Conservation (phyloP, 106 monocot genomes). For the Dactylorhiza incarnata region DNA sequence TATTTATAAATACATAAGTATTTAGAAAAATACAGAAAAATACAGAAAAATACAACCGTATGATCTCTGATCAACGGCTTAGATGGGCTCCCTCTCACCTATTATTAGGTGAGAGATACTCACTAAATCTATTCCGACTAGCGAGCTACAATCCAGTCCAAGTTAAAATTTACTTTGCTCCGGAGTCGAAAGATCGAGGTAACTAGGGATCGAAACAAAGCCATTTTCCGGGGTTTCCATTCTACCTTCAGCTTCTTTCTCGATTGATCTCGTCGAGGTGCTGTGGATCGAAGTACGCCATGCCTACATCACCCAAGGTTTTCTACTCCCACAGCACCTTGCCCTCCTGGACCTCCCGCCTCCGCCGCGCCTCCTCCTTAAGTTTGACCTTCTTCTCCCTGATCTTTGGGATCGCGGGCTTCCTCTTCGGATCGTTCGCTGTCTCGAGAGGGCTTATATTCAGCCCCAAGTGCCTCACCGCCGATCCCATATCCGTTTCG, state of each 20-base stretch:
- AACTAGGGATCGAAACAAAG: neutral
- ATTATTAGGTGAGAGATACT: too few relatives aligned
- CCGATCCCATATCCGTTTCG: conserved; percentile 49
- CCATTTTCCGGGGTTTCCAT: neutral
- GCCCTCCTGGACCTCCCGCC: conserved; percentile 17
- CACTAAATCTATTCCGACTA: too few relatives aligned
- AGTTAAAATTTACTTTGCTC: too few relatives aligned
- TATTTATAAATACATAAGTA: too few relatives aligned
- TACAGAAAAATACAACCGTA: too few relatives aligned
- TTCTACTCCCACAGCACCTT: conserved; percentile 36
- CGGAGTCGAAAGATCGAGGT: too few relatives aligned
- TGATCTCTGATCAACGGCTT: too few relatives aligned
- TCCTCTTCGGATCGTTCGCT: conserved; percentile 42
- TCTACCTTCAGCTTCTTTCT: neutral
- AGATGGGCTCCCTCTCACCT: too few relatives aligned
- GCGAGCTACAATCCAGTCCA: too few relatives aligned
- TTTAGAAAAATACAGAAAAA: too few relatives aligned
- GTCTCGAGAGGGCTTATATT: neutral
- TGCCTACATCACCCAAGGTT: conserved; percentile 61
- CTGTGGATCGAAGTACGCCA: conserved; percentile 16
- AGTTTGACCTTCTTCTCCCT: conserved; percentile 43
- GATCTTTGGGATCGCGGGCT: conserved; percentile 44
- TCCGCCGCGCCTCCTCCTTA: conserved; percentile 39
- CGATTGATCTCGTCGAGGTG: neutral
- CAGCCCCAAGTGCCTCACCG: conserved; percentile 19